Evolutionary conservation across 805 yeast genomes (phyloP).

Genomic region (Hanseniaspora hatyaiensis): DNA sequence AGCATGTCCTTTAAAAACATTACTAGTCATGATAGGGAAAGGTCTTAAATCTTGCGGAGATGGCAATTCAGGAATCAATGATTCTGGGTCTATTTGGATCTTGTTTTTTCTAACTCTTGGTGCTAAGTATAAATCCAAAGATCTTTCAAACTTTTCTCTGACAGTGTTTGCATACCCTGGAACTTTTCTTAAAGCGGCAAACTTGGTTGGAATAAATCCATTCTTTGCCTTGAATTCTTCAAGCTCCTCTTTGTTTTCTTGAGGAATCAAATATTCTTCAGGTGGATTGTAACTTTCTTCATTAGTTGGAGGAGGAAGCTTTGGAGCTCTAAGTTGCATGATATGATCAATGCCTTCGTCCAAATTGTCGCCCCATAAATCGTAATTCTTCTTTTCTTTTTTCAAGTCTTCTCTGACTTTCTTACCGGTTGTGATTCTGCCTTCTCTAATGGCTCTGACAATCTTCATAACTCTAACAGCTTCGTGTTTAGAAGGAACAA

Average conservation of each 20-base stretch:
- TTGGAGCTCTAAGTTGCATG: conserved; percentile 91
- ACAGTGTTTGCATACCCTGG: conserved; percentile 82
- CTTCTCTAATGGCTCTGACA: conserved; percentile 92
- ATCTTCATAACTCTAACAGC: conserved; percentile 94
- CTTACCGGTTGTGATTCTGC: conserved; percentile 73
- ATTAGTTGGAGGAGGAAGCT: conserved; percentile 87
- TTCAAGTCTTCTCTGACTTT: conserved; percentile 40
- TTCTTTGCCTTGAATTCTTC: conserved; percentile 58
- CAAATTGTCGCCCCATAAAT: conserved; percentile 73
- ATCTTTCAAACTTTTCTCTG: conserved; percentile 87
- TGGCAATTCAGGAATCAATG: conserved; percentile 89
- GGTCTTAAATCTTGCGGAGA: conserved; percentile 94
- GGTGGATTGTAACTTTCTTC: conserved; percentile 98
- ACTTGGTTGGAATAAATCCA: conserved; percentile 74
- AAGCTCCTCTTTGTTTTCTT: conserved; percentile 67
- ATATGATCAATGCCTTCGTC: conserved; percentile 50
- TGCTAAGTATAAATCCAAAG: conserved; percentile 85
- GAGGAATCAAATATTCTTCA: conserved; percentile 73
- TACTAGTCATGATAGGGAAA: conserved; percentile 85
- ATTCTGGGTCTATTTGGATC: conserved; percentile 88
- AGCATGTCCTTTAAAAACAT: conserved; percentile 69
- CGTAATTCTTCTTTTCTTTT: conserved; percentile 48
- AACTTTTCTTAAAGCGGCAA: conserved; percentile 69
- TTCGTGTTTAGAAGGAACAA: conserved; percentile 92
- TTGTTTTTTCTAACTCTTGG: conserved; percentile 90